Percentiles rank a stretch among this genome's conserved stretches.
phyloP scores from a whole-genome alignment of 2,329 filamentous ascomycete species.

The Exophiala calicioides region DNA sequence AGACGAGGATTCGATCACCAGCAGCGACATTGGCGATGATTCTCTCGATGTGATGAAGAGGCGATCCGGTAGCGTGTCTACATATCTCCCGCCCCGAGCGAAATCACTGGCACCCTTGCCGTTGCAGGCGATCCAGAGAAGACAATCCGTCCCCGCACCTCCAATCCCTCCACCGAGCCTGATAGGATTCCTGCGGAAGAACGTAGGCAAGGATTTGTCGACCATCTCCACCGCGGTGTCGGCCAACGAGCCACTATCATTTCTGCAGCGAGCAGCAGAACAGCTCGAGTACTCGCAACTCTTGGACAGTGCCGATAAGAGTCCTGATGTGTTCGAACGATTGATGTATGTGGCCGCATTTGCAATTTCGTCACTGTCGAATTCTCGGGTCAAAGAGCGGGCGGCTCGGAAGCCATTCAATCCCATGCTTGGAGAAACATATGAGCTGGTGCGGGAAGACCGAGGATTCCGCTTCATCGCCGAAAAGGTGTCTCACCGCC shows the following conservation, averaged over 20 bases:
- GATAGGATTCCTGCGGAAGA: slow-evolving; percentile 92
- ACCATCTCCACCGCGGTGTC: slow-evolving; percentile 98
- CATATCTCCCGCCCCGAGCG: slow-evolving; percentile 72
- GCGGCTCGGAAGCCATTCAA: slow-evolving; percentile 96
- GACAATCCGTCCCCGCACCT: slow-evolving; percentile 69
- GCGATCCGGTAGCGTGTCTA: slow-evolving; percentile 41
- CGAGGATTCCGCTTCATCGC: slow-evolving; percentile 87
- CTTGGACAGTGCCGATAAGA: slow-evolving; percentile 69
- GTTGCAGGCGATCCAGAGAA: slow-evolving; percentile 65
- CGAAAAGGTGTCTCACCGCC: slow-evolving; percentile 92
- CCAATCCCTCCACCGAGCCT: slow-evolving; percentile 82
- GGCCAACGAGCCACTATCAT: slow-evolving; percentile 86
- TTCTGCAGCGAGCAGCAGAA: slow-evolving; percentile 86
- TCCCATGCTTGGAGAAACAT: slow-evolving; percentile 93
- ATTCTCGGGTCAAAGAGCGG: slow-evolving; percentile 80
- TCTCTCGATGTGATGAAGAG: slow-evolving; percentile 38
- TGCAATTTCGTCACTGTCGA: slow-evolving; percentile 83
- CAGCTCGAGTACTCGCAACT: slow-evolving; percentile 87
- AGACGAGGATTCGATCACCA: slow-evolving; percentile 63
- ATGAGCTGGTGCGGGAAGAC: slow-evolving; percentile 84
- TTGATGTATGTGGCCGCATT: slow-evolving; percentile 86
- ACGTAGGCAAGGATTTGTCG: slow-evolving; percentile 95
- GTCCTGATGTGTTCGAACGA: slow-evolving; percentile 64
- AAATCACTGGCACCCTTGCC: slow-evolving; percentile 78
- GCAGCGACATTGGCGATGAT: slow-evolving; percentile 57